Base-by-base conservation (phyloP, 768 basidiomycete genomes). In the Rhizopogon vinicolor region DNA sequence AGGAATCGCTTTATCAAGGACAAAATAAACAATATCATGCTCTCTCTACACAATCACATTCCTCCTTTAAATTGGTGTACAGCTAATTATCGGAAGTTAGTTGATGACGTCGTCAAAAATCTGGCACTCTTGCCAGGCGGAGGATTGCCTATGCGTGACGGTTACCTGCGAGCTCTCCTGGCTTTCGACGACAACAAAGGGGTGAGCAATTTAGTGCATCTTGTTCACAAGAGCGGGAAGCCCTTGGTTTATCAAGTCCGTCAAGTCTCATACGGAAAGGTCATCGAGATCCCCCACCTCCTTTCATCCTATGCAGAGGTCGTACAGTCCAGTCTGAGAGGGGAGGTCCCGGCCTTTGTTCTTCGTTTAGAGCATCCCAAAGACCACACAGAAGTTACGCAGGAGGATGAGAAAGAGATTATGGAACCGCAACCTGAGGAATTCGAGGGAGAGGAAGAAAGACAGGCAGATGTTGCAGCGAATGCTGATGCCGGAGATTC, bases 261-360 rank as follows among this genome's bases (percentile, higher is more conserved):
- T 7, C 60, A 67, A 10, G 64, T 76, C 33, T 44, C 69, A 4
- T 78, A 65, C 61, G 46, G 59, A n/a, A 53, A 60, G 3, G 53
- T 62, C 3, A 66, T 62, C 3, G 70, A 75, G 5, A 64, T 77
- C 10, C 69, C 67, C 0, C 44, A 44, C 12, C 51, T 75, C 19
- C 51, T 76, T 7, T 58, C 60, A 9, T 43, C 63, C 13, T 58
- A 56, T 7, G 46, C 59, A 10, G 57, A 58, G 3, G 28, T 42
- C 14, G 61, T 61, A 35, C 60, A 53, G 9, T 60, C 62, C 3
- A 51, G 60, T 8, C 48, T 65, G 5, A 56, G 55, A 25, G 50
- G 50, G 10, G 60, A 62, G 5, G 63, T 58, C 3, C 59, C 62
- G 12, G 48, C 59, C 7, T 67, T 60, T 51, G 45, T 65, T 25